phyloP scores from a whole-genome alignment of 192 early-diverging fungal species.

The Coemansia sp. region DNA sequence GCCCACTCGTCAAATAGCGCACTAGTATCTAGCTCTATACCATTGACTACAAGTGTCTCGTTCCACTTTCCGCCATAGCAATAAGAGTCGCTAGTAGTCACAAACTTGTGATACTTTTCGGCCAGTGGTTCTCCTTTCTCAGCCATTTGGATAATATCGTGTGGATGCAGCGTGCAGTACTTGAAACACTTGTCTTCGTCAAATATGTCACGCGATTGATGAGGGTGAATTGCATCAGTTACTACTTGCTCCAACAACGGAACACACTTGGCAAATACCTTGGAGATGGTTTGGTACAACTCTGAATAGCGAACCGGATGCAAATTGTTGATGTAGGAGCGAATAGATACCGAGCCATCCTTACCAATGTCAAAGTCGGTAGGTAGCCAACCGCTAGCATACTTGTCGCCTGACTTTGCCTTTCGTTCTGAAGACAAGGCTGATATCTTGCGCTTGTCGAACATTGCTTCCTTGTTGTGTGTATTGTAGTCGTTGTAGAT shows the following conservation, averaged over 20 bases:
- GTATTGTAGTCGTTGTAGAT: background rate
- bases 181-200: background rate
- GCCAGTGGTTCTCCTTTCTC: background rate
- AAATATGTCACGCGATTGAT: background rate
- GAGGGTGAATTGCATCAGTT: conserved; percentile 14
- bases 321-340: conserved; percentile 12
- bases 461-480: background rate
- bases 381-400: background rate
- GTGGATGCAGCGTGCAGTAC: conserved; percentile 4
- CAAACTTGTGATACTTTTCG: background rate
- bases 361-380: background rate
- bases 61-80: background rate
- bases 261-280: conserved; percentile 4
- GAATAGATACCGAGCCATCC: background rate
- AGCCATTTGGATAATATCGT: background rate
- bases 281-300: background rate
- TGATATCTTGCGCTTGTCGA: background rate
- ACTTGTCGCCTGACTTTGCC: background rate
- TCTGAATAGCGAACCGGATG: background rate
- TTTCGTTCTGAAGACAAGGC: background rate
- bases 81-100: background rate
- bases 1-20: background rate
- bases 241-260: conserved; percentile 57
- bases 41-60: background rate
- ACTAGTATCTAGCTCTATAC: background rate